Conservation (phyloP, 805 yeast species). For the Ogataea pignaliae region DNA sequence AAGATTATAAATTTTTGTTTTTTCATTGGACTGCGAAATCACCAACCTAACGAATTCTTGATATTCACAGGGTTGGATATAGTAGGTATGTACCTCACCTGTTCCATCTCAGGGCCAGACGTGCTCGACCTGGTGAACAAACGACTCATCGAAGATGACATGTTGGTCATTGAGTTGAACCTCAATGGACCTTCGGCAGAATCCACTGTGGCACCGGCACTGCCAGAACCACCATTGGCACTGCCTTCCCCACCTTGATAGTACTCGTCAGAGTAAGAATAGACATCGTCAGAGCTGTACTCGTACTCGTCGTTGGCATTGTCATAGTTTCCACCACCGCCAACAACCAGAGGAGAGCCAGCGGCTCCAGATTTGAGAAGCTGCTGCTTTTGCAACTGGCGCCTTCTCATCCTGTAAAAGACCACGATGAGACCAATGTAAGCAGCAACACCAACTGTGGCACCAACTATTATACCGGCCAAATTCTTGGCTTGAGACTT, state of each 20-base stretch:
- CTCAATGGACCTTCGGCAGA: conserved; percentile 7
- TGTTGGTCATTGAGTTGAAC: conserved; percentile 11
- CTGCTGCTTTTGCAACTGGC: conserved; percentile 10
- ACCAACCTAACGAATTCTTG: conserved; percentile 72
- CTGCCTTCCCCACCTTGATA: background rate
- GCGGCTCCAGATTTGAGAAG: conserved; percentile 7
- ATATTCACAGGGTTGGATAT: conserved; percentile 70
- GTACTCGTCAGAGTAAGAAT: background rate
- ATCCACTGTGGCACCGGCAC: conserved; percentile 1
- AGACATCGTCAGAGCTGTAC: background rate
- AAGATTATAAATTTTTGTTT: background rate
- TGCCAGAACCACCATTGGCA: background rate
- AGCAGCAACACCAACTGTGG: conserved; percentile 68
- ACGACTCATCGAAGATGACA: conserved; percentile 11
- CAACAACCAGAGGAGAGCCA: conserved; percentile 5
- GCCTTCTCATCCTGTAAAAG: conserved; percentile 41
- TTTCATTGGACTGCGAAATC: background rate
- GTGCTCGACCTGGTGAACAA: conserved; percentile 11
- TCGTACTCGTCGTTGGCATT: conserved; percentile 1
- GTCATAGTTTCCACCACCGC: conserved; percentile 2
- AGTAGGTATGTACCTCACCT: conserved; percentile 32
- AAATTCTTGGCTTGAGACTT: conserved; percentile 34
- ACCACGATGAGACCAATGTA: conserved; percentile 60
- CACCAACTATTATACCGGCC: conserved; percentile 79
- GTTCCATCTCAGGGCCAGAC: conserved; percentile 16